Percentiles rank a stretch among this genome's conserved stretches.
phyloP scores from a whole-genome alignment of 2,329 filamentous ascomycete species.

The Helotiales sp. region DNA sequence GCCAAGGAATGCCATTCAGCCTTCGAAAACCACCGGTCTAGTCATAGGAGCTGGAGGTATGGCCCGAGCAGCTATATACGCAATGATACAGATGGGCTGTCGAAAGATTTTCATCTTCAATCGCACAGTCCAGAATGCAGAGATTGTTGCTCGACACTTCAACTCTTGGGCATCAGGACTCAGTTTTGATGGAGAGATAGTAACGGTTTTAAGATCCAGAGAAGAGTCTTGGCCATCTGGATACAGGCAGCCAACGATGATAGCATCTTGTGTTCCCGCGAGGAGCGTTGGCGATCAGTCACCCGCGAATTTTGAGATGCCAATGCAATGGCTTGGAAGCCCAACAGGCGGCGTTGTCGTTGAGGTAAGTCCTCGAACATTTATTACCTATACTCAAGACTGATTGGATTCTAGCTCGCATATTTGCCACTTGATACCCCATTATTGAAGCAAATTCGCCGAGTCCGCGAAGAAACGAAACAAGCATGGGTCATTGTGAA shows the following conservation, averaged over 20 bases:
- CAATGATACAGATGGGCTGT: constrained; percentile 75
- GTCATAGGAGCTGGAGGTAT: constrained; percentile 71
- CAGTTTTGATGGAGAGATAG: constrained; percentile 31
- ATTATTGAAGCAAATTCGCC: constrained; percentile 62
- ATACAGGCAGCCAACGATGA: constrained; percentile 67
- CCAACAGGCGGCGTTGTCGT: constrained; percentile 74
- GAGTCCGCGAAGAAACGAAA: constrained; percentile 47
- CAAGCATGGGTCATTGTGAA: constrained; percentile 74
- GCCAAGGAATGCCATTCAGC: constrained; percentile 65
- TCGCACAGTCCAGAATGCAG: constrained; percentile 62
- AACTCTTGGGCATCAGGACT: constrained; percentile 44
- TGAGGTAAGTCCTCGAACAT: constrained; percentile 43
- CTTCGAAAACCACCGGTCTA: constrained; percentile 47
- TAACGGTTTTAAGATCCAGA: constrained; percentile 54
- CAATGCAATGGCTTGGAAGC: constrained; percentile 68
- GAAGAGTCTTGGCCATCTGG: constrained; percentile 64
- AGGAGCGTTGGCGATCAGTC: constrained; percentile 63
- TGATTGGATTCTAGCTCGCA: constrained; percentile 45
- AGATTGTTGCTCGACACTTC: constrained; percentile 69
- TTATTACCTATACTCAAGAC: background rate
- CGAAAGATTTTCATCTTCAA: constrained; percentile 76
- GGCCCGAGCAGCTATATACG: constrained; percentile 76
- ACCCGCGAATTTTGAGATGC: constrained; percentile 69
- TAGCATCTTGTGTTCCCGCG: constrained; percentile 75
- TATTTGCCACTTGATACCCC: constrained; percentile 75